Conservation (phyloP, 2,329 filamentous ascomycete genomes). For the Trichoderma semiorbis region DNA sequence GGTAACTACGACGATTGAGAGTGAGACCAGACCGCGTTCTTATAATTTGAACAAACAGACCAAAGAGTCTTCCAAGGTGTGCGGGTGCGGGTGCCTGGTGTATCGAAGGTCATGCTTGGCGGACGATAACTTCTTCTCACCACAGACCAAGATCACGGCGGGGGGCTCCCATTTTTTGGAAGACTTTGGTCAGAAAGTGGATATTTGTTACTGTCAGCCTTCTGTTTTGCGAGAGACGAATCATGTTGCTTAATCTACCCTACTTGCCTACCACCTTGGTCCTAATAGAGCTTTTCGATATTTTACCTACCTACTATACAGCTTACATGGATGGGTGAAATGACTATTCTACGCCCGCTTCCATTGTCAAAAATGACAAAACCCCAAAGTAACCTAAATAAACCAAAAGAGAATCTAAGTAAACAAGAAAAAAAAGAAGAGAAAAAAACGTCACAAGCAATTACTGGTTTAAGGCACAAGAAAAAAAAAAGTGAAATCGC, state of each 20-base stretch:
- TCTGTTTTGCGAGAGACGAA: not conserved
- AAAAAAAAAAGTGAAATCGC: not conserved
- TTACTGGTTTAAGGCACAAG: not conserved
- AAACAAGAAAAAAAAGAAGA: too few species aligned
- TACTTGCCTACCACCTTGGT: not conserved
- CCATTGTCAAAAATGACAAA: not conserved
- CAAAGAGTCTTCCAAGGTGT: not conserved
- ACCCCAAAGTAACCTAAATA: not conserved
- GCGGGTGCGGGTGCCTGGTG: not conserved
- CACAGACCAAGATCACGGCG: conserved; percentile 27
- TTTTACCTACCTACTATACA: not conserved
- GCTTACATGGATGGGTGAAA: not conserved
- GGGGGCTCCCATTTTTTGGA: conserved; percentile 19
- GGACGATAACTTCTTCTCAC: conserved; percentile 15
- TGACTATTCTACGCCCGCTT: not conserved
- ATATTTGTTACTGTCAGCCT: conserved; percentile 12
- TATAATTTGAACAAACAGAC: not conserved
- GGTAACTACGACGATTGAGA: conserved; percentile 38
- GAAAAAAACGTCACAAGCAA: not conserved
- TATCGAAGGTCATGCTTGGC: not conserved
- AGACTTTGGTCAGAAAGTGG: conserved; percentile 14
- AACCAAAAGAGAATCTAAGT: too few species aligned
- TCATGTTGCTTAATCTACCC: not conserved
- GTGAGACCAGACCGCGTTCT: conserved; percentile 28
- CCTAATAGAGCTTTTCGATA: not conserved